Evolutionary conservation across 371 early-diverging fungal genomes (phyloP).

Genomic region (Coemansia sp.): DNA sequence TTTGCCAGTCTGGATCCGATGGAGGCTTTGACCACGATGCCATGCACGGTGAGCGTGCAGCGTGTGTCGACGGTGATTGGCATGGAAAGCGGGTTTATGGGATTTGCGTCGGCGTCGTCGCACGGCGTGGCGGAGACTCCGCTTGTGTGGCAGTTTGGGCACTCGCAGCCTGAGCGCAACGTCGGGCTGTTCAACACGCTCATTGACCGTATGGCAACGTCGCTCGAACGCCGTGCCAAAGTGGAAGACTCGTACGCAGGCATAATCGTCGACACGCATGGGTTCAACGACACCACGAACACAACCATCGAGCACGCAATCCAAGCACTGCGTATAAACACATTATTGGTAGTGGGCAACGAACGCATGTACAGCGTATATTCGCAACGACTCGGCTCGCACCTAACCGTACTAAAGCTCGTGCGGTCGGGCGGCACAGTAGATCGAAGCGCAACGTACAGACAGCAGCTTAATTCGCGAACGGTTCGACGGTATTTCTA

Average conservation of each 20-base stretch:
- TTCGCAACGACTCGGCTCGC: slow-evolving; percentile 56
- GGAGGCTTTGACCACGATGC: slow-evolving; percentile 74
- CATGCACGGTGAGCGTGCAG: slow-evolving; percentile 82
- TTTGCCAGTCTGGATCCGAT: slow-evolving; percentile 84
- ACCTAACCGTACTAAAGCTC: slow-evolving; percentile 77
- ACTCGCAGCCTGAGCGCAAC: slow-evolving; percentile 72
- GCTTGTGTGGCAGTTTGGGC: slow-evolving; percentile 89
- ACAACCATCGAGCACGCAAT: slow-evolving; percentile 65
- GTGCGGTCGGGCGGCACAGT: slow-evolving; percentile 94
- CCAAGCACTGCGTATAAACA: slow-evolving; percentile 62
- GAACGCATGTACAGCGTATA: slow-evolving; percentile 90
- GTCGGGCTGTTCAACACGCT: slow-evolving; percentile 70
- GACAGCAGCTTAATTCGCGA: slow-evolving; percentile 67
- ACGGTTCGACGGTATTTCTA: slow-evolving; percentile 93
- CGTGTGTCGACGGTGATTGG: slow-evolving; percentile 74
- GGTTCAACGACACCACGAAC: slow-evolving; percentile 54
- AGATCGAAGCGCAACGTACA: slow-evolving; percentile 70
- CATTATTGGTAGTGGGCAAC: slow-evolving; percentile 86
- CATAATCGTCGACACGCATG: slow-evolving; percentile 59
- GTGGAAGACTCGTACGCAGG: slow-evolving; percentile 63
- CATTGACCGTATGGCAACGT: slow-evolving; percentile 60
- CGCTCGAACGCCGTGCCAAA: slow-evolving; percentile 65
- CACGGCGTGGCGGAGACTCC: slow-evolving; percentile 73
- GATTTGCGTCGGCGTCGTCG: slow-evolving; percentile 62
- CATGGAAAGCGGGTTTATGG: slow-evolving; percentile 85